These are phyloP conservation scores for Luzula sylvatica DNA, from an alignment of 176 grass and related monocot species.

Conservation along the genomic window DNA sequence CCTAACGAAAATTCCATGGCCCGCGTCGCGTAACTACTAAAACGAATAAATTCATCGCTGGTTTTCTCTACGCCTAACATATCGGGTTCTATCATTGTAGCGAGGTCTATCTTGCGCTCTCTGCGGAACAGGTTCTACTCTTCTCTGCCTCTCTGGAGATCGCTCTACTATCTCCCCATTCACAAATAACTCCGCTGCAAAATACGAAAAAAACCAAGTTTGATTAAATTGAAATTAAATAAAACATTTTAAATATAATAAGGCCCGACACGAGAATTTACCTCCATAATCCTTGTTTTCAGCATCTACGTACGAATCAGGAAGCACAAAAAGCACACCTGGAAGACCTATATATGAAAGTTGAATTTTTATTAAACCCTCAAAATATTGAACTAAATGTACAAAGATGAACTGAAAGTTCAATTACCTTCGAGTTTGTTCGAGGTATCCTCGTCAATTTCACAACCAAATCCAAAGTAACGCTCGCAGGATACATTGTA, in stretches of 20 bases:
- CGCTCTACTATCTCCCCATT: conserved; percentile 86
- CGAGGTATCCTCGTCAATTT: conserved; percentile 82
- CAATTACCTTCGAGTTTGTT: conserved; percentile 81
- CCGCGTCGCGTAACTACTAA: not conserved
- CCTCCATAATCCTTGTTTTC: conserved; percentile 96
- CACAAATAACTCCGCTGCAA: conserved; percentile 88
- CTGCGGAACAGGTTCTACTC: conserved; percentile 77
- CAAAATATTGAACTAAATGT: not conserved
- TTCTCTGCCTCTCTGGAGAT: conserved; percentile 87
- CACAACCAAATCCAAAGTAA: conserved; percentile 89
- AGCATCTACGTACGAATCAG: conserved; percentile 97
- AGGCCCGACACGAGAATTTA: conserved; percentile 17
- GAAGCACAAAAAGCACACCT: conserved; percentile 90
- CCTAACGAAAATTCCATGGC: not conserved
- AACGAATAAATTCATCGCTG: conserved; percentile 36
- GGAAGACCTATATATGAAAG: conserved; percentile 45
- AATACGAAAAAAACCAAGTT: not conserved
- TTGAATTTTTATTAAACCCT: not conserved
- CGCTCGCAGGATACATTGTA: conserved; percentile 97
- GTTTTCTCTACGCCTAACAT: conserved; percentile 77
- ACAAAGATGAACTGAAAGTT: not conserved
- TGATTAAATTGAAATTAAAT: conserved; percentile 17
- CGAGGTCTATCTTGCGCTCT: conserved; percentile 85
- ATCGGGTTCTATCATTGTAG: conserved; percentile 82
- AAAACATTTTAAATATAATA: not conserved